Conservation (phyloP, 352 stramenopile species). For the Phytophthora constricta region DNA sequence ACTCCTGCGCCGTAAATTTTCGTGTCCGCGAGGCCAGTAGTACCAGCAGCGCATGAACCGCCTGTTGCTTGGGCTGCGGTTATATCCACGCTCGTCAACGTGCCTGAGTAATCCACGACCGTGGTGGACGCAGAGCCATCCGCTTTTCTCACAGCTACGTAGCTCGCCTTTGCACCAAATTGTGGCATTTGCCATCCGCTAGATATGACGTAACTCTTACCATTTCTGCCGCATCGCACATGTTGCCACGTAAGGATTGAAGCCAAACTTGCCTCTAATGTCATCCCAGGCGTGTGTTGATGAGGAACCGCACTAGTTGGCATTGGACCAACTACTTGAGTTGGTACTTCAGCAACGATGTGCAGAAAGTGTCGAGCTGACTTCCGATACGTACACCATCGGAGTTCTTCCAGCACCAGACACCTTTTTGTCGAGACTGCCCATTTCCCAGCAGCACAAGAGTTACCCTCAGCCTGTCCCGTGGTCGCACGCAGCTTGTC, state of each 20-base stretch:
- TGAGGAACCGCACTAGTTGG: too few relatives aligned
- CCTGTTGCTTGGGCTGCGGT: constrained; percentile 3
- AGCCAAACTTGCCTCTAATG: too few relatives aligned
- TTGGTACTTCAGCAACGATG: too few relatives aligned
- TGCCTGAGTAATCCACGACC: background rate
- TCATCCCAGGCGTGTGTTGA: too few relatives aligned
- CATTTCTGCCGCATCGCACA: too few relatives aligned
- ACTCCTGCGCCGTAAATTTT: constrained; percentile 6
- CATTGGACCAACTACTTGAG: too few relatives aligned
- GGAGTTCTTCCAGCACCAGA: background rate
- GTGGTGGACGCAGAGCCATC: background rate
- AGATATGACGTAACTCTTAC: background rate
- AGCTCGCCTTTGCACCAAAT: background rate
- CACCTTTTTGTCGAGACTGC: background rate
- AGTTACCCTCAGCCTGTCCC: constrained; percentile 1
- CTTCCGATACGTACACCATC: too few relatives aligned
- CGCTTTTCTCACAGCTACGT: background rate
- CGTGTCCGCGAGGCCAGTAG: background rate
- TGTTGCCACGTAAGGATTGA: too few relatives aligned
- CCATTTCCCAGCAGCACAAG: background rate
- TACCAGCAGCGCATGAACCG: constrained; percentile 1
- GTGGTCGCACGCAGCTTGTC: too few relatives aligned
- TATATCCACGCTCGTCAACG: background rate
- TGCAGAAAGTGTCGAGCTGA: too few relatives aligned
- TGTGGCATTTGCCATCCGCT: constrained; percentile 2